phyloP scores from a whole-genome alignment of 441 rosid genomes.

The Metrosideros polymorpha region DNA sequence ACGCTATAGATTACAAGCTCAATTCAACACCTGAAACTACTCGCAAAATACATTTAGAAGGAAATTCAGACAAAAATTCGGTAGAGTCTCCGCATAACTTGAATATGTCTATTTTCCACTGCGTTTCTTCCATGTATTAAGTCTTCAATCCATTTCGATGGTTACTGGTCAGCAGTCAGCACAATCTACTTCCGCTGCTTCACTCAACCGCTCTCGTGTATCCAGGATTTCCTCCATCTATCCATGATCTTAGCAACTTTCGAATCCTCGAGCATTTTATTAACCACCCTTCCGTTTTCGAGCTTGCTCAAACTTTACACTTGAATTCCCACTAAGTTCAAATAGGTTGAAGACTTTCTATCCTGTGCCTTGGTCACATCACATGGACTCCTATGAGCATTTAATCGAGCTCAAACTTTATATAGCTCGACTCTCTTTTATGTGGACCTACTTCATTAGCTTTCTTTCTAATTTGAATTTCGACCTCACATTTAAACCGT shows the following conservation, averaged over 20 bases:
- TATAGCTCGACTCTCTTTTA: background rate
- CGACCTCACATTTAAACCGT: fast-evolving
- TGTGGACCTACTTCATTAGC: background rate
- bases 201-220: too few relatives aligned
- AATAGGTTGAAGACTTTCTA: background rate
- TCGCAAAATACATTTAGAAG: background rate
- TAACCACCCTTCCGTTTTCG: background rate
- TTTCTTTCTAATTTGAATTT: background rate
- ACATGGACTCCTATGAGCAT: background rate
- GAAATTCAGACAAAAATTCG: background rate
- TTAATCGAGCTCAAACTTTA: background rate
- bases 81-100: too few relatives aligned
- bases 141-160: too few relatives aligned
- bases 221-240: too few relatives aligned
- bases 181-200: too few relatives aligned
- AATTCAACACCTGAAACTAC: too few relatives aligned
- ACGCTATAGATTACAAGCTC: background rate
- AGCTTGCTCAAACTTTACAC: background rate
- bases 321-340: fast-evolving
- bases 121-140: too few relatives aligned
- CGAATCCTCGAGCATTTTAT: too few relatives aligned
- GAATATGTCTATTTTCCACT: too few relatives aligned
- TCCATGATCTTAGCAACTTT: too few relatives aligned
- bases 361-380: fast-evolving
- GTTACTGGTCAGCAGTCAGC: too few relatives aligned